Percentiles rank a stretch among this genome's conserved stretches.
phyloP scores from a whole-genome alignment of 139 green algal genomes.

The Micractinium conductrix region DNA sequence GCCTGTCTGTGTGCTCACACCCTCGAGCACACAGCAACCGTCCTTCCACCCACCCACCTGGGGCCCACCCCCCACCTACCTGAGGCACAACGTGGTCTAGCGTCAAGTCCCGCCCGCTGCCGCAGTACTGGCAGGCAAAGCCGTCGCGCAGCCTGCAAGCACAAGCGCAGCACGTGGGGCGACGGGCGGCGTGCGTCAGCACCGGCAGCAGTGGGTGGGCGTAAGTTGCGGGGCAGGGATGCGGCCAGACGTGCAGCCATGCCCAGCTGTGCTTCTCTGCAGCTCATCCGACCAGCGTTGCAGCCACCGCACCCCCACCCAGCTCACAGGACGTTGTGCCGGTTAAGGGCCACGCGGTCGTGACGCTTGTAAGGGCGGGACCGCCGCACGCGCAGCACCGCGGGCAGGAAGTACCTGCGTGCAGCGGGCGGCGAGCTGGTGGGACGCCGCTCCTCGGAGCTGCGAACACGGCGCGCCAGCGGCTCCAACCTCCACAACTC shows the following conservation, averaged over 20 bases:
- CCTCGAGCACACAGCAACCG: too few relatives aligned
- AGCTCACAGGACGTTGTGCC: constrained; percentile 55
- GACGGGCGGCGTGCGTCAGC: background rate
- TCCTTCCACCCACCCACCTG: background rate
- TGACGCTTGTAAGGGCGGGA: constrained; percentile 17
- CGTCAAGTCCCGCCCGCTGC: constrained; percentile 50
- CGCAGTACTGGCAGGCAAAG: constrained; percentile 64
- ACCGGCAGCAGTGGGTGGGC: too few relatives aligned
- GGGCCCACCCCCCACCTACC: background rate
- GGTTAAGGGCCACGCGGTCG: constrained; percentile 43
- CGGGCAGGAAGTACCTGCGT: constrained; percentile 35
- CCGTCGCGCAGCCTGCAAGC: background rate
- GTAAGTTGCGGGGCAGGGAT: background rate
- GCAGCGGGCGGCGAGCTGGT: too few relatives aligned
- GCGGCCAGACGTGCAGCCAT: too few relatives aligned
- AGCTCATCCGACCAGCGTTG: background rate
- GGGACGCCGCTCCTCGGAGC: too few relatives aligned
- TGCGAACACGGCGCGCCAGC: background rate
- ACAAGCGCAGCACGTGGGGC: background rate
- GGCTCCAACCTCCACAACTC: too few relatives aligned
- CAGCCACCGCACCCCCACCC: background rate
- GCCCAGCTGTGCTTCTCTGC: too few relatives aligned
- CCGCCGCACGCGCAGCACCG: constrained; percentile 41
- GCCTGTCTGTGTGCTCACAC: too few relatives aligned
- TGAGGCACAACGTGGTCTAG: constrained; percentile 69